Conservation (phyloP, 345 rosid genomes). For the Psidium friedrichsthalianum region DNA sequence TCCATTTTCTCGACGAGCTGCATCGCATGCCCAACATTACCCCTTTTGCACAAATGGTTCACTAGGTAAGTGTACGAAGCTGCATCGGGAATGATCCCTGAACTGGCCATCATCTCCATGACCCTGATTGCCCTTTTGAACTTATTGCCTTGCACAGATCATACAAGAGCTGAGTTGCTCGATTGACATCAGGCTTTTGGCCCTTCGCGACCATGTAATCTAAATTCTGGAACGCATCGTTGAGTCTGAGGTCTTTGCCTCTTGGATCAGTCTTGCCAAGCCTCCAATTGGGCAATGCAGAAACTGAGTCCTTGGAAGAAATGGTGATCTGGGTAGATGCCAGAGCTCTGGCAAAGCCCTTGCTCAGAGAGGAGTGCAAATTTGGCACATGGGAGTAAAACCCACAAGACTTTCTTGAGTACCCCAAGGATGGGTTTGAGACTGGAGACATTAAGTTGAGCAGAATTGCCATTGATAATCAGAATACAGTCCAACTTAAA, state of each 20-base stretch:
- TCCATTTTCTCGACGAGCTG: constrained; percentile 86
- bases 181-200: constrained; percentile 45
- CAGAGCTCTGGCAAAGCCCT: constrained; percentile 39
- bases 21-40: constrained; percentile 80
- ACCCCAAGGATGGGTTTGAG: constrained; percentile 30
- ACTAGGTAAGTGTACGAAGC: constrained; percentile 57
- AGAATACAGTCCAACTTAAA: background rate
- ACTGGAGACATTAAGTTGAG: constrained; percentile 39
- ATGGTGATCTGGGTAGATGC: constrained; percentile 51
- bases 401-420: constrained; percentile 20
- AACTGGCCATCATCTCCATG: constrained; percentile 60
- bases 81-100: constrained; percentile 58
- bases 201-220: constrained; percentile 43
- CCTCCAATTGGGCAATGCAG: constrained; percentile 50
- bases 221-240: constrained; percentile 32
- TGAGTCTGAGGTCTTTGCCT: constrained; percentile 31
- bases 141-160: constrained; percentile 67
- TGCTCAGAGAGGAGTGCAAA: constrained; percentile 36
- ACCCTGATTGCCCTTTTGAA: constrained; percentile 62
- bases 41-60: constrained; percentile 55
- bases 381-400: constrained; percentile 32
- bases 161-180: constrained; percentile 62
- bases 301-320: constrained; percentile 50
- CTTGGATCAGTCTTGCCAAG: constrained; percentile 24
- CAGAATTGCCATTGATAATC: constrained; percentile 26